Base-by-base conservation (phyloP, 441 rosid genomes). In the Erysimum pusillum region DNA sequence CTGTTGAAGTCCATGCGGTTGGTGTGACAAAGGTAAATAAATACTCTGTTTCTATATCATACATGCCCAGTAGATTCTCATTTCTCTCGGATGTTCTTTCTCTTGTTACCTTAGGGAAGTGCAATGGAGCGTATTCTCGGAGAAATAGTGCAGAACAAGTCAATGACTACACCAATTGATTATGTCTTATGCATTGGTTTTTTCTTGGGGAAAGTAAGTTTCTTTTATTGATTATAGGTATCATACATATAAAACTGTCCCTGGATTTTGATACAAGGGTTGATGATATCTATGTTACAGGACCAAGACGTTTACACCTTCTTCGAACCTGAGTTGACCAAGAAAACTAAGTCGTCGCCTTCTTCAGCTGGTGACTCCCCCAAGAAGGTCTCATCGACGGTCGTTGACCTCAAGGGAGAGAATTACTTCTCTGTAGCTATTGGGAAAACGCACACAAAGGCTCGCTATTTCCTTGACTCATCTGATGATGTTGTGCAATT, bases 1-100 rank as follows among this genome's bases (percentile, higher is more conserved):
- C 98, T 32, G 97, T 96, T 76, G 99, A 96, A 85, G 99, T 93
- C 74, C 90, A 98, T 82, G 87, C 97, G 3, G 97, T 91, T 80
- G 97, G 99, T 70, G 96, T 96, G 42, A 93, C 99, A 46, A 93
- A 96, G 96, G 99, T 93, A 80, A 84, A 61, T 6, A 34, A 59
- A 28, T 42, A 18, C 35, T 34, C 6, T 45, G 9, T 60, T 13
- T 8, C 25, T 41, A 63, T 63, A 71, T 34, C 34, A 25, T 38
- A 57, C 5, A 20, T 10, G 13, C 46, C 39, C 52, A 35, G 35
- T 31, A 74, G 18, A 75, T 49, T 36, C 67, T 17, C 51, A 41
- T 61, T 46, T 63, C 22, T 20, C 28, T 65, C 49, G 28, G 12
- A 34, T 49, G 49, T 56, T 77, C 22, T 74, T 54, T 67, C 62